Percentiles rank a stretch among this genome's conserved stretches.
Conservation (phyloP, 2,329 filamentous ascomycete genomes). For the Ceratocystis eucalypticola region DNA sequence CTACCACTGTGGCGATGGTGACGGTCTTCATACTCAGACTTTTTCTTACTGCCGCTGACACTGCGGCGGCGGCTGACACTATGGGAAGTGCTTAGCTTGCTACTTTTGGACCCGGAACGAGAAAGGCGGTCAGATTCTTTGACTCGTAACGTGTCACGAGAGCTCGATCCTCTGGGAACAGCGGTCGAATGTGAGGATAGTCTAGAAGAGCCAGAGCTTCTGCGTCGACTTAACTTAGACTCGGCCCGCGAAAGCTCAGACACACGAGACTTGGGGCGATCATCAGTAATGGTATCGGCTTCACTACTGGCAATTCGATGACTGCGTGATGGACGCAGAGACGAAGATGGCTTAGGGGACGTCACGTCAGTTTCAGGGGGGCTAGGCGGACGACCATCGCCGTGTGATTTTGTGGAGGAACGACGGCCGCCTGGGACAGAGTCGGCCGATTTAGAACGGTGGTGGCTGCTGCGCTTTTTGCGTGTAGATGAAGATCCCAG, state of each 20-base stretch:
- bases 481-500: conserved; percentile 31
- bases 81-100: conserved; percentile 21
- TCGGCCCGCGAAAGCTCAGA: conserved; percentile 33
- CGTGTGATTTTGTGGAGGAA: conserved; percentile 27
- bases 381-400: conserved; percentile 41
- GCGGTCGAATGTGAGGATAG: conserved; percentile 46
- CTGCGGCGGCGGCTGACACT: conserved; percentile 16
- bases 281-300: conserved; percentile 18
- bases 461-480: conserved; percentile 17
- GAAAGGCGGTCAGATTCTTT: conserved; percentile 20
- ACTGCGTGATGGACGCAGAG: conserved; percentile 14
- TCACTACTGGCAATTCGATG: conserved; percentile 14
- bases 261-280: conserved; percentile 33
- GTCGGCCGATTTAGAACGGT: conserved; percentile 36
- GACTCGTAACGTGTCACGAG: conserved; percentile 21
- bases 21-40: conserved; percentile 34
- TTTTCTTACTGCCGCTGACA: conserved; percentile 25
- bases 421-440: conserved; percentile 29
- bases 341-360: conserved; percentile 21
- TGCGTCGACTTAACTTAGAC: conserved; percentile 28
- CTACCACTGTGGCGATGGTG: conserved; percentile 28
- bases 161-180: conserved; percentile 23
- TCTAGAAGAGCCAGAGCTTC: conserved; percentile 39
- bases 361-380: conserved; percentile 51
- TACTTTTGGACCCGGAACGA: conserved; percentile 24